A percentile compares a stretch with the other conserved stretches of the same genome.
These are phyloP conservation scores for Termitomyces sp. DNA, from an alignment of 1,284 basidiomycete species.

Conservation along the genomic window DNA sequence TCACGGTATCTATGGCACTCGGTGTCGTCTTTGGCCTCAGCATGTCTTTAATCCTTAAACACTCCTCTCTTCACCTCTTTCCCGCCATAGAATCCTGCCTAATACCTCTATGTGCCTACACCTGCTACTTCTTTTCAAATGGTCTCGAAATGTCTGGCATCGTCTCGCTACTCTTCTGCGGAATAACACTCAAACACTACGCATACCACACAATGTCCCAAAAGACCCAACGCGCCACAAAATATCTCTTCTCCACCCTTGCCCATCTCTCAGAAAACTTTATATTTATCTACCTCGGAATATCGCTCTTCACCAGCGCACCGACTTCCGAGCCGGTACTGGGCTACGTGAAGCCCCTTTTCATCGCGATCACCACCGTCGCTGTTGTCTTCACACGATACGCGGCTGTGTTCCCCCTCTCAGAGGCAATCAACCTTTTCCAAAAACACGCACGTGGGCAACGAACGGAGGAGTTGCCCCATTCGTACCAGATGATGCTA, in stretches of 20 bases:
- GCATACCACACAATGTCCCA: slow-evolving; percentile 99
- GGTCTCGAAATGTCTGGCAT: slow-evolving; percentile 94
- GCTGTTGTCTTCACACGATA: slow-evolving; percentile 95
- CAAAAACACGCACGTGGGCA: slow-evolving; percentile 79
- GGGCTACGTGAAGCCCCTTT: slow-evolving; percentile 91
- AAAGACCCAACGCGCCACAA: slow-evolving; percentile 91
- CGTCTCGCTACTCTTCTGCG: slow-evolving; percentile 96
- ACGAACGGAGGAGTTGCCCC: slow-evolving; percentile 82
- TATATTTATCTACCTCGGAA: slow-evolving; percentile 98
- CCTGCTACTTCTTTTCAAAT: slow-evolving; percentile 98
- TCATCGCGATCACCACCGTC: slow-evolving; percentile 87
- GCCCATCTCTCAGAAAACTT: slow-evolving; percentile 98
- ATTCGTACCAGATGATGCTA: slow-evolving; percentile 97
- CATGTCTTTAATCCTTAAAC: slow-evolving; percentile 92
- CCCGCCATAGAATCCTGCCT: slow-evolving; percentile 94
- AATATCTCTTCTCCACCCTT: slow-evolving; percentile 90
- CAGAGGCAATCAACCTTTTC: slow-evolving; percentile 91
- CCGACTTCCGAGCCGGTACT: slow-evolving; percentile 68
- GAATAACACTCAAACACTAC: slow-evolving; percentile 98
- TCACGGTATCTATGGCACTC: slow-evolving; percentile 90
- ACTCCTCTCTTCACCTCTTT: slow-evolving; percentile 84
- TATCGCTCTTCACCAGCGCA: slow-evolving; percentile 88
- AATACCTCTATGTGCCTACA: slow-evolving; percentile 92
- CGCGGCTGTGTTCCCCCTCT: slow-evolving; percentile 95
- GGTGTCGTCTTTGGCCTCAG: slow-evolving; percentile 89